Conservation (phyloP, 2,329 filamentous ascomycete genomes). For the Emmonsia crescens region DNA sequence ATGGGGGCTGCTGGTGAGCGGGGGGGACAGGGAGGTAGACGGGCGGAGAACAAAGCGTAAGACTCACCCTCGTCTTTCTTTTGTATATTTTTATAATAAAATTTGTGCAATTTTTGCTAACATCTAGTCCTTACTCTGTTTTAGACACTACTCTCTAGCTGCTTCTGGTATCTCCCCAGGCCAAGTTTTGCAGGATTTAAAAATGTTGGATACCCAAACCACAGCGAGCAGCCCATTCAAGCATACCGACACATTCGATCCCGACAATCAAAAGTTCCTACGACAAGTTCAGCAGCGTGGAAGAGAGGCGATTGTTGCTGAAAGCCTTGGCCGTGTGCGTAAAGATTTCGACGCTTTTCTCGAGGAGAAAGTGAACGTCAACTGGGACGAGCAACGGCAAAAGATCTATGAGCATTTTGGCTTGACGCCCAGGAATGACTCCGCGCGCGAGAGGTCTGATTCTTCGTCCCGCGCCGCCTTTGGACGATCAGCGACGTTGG, state of each 20-base stretch:
- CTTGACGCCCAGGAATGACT: slow-evolving; percentile 45
- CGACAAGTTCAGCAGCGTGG: slow-evolving; percentile 81
- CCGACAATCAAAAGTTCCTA: slow-evolving; percentile 60
- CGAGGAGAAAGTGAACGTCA: slow-evolving; percentile 86
- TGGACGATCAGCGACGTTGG: slow-evolving; percentile 33
- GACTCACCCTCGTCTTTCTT: slow-evolving; percentile 12
- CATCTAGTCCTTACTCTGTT: not conserved
- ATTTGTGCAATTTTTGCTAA: not conserved
- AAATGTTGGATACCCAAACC: slow-evolving; percentile 63
- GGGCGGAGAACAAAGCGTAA: slow-evolving; percentile 43
- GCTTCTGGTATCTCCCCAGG: slow-evolving; percentile 87
- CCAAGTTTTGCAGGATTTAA: slow-evolving; percentile 74
- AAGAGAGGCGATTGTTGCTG: slow-evolving; percentile 79
- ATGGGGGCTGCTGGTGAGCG: slow-evolving; percentile 59
- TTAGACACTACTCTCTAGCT: slow-evolving; percentile 79
- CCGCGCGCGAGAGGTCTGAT: slow-evolving; percentile 32
- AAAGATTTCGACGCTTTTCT: slow-evolving; percentile 88
- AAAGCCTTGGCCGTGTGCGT: slow-evolving; percentile 80
- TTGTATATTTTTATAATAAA: not conserved
- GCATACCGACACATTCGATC: slow-evolving; percentile 38
- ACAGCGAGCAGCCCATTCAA: slow-evolving; percentile 29
- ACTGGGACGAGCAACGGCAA: slow-evolving; percentile 90
- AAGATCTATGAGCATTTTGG: slow-evolving; percentile 96
- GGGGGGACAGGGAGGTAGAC: slow-evolving; percentile 33
- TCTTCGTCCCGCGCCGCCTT: slow-evolving; percentile 37